Evolutionary conservation across 495 filamentous ascomycete genomes (phyloP).

Genomic region (Penicillium silybi): DNA sequence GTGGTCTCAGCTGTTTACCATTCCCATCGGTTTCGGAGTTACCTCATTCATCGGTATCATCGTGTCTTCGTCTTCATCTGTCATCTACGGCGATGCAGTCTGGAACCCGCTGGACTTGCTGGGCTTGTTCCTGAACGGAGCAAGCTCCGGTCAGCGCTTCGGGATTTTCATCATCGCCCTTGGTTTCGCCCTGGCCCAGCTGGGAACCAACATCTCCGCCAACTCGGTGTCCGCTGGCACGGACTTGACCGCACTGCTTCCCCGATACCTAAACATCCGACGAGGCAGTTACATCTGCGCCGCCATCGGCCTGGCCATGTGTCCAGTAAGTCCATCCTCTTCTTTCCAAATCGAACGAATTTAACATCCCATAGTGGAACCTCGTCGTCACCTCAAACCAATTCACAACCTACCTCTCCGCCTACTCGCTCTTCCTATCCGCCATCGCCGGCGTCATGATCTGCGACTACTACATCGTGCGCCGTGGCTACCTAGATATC

Average conservation of each 20-base stretch:
- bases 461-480: conserved; percentile 86
- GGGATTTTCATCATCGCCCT: conserved; percentile 84
- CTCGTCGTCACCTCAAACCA: conserved; percentile 73
- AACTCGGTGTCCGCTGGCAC: conserved; percentile 89
- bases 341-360: background rate
- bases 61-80: conserved; percentile 76
- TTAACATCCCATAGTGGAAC: conserved; percentile 54
- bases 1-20: conserved; percentile 87
- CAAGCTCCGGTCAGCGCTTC: conserved; percentile 71
- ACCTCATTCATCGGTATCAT: conserved; percentile 95
- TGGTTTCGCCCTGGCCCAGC: conserved; percentile 81
- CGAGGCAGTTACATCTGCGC: conserved; percentile 91
- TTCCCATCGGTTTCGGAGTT: conserved; percentile 80
- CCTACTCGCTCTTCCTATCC: conserved; percentile 93
- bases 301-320: conserved; percentile 77
- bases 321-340: conserved; percentile 49
- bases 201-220: conserved; percentile 91
- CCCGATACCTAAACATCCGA: conserved; percentile 82
- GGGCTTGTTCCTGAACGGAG: conserved; percentile 66
- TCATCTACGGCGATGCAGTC: conserved; percentile 72
- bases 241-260: conserved; percentile 86
- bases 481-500: conserved; percentile 75
- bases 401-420: conserved; percentile 92
- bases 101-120: conserved; percentile 86
- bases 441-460: conserved; percentile 90